Percentiles rank a stretch among this genome's conserved stretches.
Conservation (phyloP, 768 basidiomycete genomes). For the Xerocomus brunneocitrinus region DNA sequence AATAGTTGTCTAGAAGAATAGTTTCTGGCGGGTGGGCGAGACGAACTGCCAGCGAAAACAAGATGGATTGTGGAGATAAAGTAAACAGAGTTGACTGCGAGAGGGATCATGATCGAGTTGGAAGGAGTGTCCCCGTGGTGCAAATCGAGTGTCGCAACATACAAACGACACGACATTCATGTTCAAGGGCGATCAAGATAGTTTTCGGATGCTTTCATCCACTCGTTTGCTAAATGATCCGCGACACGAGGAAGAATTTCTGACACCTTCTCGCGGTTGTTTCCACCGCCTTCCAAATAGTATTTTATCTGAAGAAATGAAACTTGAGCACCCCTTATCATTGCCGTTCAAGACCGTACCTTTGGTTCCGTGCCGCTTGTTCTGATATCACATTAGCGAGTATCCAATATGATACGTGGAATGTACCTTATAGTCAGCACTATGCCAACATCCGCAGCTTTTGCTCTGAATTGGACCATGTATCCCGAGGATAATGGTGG, state of each 20-base stretch:
- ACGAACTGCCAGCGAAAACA: no score
- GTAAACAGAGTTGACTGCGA: not conserved
- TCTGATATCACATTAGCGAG: slow-evolving; percentile 31
- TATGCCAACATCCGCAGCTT: slow-evolving; percentile 42
- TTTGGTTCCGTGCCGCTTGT: slow-evolving; percentile 92
- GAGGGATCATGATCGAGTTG: not conserved
- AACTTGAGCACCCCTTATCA: not conserved
- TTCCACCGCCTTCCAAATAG: slow-evolving; percentile 78
- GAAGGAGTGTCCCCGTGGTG: no score
- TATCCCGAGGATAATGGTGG: slow-evolving; percentile 74
- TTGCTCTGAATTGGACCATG: slow-evolving; percentile 78
- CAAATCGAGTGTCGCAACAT: not conserved
- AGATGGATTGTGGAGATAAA: no score
- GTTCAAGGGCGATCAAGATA: slow-evolving; percentile 35
- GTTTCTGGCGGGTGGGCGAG: no score
- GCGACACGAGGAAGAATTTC: slow-evolving; percentile 52
- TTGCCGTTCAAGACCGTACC: slow-evolving; percentile 34
- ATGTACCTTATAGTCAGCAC: slow-evolving; percentile 67
- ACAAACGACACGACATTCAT: not conserved
- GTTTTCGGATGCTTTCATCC: slow-evolving; percentile 65
- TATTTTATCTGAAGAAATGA: slow-evolving; percentile 67
- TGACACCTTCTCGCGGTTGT: slow-evolving; percentile 43
- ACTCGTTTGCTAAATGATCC: slow-evolving; percentile 54
- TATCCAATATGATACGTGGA: not conserved
- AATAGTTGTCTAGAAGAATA: no score